A percentile compares a stretch with the other conserved stretches of the same genome.
Conservation (phyloP, 2,329 filamentous ascomycete genomes). For the Ilyonectria robusta region DNA sequence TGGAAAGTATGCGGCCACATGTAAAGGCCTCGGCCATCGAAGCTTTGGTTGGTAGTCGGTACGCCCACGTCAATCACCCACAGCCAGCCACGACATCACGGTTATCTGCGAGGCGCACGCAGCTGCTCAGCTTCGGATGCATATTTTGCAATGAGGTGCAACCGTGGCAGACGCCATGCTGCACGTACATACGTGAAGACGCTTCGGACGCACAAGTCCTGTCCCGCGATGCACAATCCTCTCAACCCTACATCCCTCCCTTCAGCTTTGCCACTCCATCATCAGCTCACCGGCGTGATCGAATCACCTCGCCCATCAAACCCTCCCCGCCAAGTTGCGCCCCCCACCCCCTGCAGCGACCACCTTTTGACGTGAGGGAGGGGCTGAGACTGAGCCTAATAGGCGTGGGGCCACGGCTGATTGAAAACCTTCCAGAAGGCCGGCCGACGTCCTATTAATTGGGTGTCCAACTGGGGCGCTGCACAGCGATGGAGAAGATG, state of each 20-base stretch:
- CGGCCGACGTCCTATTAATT: neutral
- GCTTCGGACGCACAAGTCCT: neutral
- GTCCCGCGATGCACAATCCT: neutral
- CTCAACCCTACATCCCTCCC: neutral
- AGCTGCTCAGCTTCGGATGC: neutral
- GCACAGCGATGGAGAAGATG: conserved; percentile 5
- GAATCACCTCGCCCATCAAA: neutral
- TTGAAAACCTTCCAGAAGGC: conserved; percentile 21
- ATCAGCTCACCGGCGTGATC: neutral
- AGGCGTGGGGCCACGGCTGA: neutral
- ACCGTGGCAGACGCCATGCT: neutral
- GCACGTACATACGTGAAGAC: neutral
- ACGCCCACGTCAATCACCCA: conserved; percentile 35
- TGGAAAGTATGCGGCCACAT: conserved; percentile 5
- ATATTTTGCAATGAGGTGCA: neutral
- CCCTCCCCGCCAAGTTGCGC: neutral
- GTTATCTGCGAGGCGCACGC: neutral
- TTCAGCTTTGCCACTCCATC: neutral
- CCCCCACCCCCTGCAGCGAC: neutral
- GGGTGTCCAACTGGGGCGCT: neutral
- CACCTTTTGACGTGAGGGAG: neutral
- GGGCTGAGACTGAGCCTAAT: neutral
- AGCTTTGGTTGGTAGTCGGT: conserved; percentile 25
- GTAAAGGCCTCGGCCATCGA: neutral
- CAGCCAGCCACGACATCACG: neutral